These are phyloP conservation scores for Suhomyces tanzawaensis DNA, from an alignment of 805 yeast species.

Conservation along the genomic window DNA sequence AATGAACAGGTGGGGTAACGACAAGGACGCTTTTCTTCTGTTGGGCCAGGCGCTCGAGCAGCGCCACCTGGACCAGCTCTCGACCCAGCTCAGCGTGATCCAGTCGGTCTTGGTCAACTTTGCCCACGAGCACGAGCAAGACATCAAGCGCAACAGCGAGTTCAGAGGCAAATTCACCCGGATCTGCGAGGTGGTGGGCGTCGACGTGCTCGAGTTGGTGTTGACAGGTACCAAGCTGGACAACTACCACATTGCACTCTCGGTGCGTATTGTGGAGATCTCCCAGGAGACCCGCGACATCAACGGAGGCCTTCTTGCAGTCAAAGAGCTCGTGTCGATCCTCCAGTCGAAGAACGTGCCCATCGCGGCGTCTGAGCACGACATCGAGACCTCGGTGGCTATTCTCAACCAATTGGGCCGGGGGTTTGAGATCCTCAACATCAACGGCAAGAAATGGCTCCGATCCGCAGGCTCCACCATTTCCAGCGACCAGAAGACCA, in stretches of 20 bases:
- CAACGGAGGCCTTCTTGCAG: conserved; percentile 79
- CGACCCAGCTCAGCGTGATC: conserved; percentile 72
- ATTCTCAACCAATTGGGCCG: conserved; percentile 59
- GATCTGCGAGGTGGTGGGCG: conserved; percentile 77
- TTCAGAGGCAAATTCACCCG: conserved; percentile 70
- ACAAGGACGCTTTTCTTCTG: conserved; percentile 34
- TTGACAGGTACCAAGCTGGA: conserved; percentile 22
- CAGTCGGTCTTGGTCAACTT: conserved; percentile 75
- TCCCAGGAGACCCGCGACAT: conserved; percentile 66
- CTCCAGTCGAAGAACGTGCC: conserved; percentile 29
- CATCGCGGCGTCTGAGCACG: conserved; percentile 41
- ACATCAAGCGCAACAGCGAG: conserved; percentile 60
- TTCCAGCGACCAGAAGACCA: conserved; percentile 60
- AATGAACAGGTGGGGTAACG: neutral
- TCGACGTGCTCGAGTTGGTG: conserved; percentile 63
- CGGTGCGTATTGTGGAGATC: conserved; percentile 72
- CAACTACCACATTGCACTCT: conserved; percentile 65
- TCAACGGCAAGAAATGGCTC: conserved; percentile 56
- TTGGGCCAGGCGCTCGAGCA: conserved; percentile 51
- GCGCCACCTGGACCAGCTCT: conserved; percentile 57
- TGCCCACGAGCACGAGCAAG: conserved; percentile 67
- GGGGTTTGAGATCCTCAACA: conserved; percentile 62
- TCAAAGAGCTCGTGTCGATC: conserved; percentile 40
- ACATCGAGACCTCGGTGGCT: conserved; percentile 55
- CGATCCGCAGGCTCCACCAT: conserved; percentile 34